These are phyloP conservation scores for Acmispon strigosus DNA, from an alignment of 306 rosid species.

Conservation along the genomic window DNA sequence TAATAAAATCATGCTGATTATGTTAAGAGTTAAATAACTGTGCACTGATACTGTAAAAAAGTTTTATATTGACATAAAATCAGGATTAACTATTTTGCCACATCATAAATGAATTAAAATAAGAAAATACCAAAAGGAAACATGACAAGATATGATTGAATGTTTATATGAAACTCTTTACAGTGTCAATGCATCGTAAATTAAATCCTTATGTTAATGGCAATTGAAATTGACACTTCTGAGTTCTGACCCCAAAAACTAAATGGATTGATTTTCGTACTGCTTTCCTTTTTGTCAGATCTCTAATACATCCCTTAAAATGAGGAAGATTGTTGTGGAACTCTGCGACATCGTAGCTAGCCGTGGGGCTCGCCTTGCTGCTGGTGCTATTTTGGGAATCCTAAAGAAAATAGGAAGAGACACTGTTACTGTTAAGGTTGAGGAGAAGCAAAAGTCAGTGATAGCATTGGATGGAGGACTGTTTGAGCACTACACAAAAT, in stretches of 20 bases:
- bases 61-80: too few relatives aligned
- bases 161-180: too few relatives aligned
- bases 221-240: neutral
- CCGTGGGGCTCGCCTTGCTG: slow-evolving; percentile 86
- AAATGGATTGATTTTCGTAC: slow-evolving; percentile 5
- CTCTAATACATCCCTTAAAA: slow-evolving; percentile 67
- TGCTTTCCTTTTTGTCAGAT: slow-evolving; percentile 38
- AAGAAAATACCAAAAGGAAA: too few relatives aligned
- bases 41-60: too few relatives aligned
- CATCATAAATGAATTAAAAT: too few relatives aligned
- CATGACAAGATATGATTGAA: too few relatives aligned
- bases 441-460: slow-evolving; percentile 72
- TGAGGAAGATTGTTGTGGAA: slow-evolving; percentile 54
- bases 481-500: slow-evolving; percentile 74
- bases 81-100: too few relatives aligned
- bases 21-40: neutral
- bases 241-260: neutral
- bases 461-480: slow-evolving; percentile 88
- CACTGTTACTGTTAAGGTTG: slow-evolving; percentile 43
- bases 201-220: neutral
- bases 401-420: slow-evolving; percentile 90
- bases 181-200: too few relatives aligned
- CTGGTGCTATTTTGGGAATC: slow-evolving; percentile 83
- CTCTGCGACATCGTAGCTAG: slow-evolving; percentile 73
- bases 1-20: neutral